These are phyloP conservation scores for Tricholomella constricta DNA, from an alignment of 768 basidiomycete genomes.

Conservation along the genomic window DNA sequence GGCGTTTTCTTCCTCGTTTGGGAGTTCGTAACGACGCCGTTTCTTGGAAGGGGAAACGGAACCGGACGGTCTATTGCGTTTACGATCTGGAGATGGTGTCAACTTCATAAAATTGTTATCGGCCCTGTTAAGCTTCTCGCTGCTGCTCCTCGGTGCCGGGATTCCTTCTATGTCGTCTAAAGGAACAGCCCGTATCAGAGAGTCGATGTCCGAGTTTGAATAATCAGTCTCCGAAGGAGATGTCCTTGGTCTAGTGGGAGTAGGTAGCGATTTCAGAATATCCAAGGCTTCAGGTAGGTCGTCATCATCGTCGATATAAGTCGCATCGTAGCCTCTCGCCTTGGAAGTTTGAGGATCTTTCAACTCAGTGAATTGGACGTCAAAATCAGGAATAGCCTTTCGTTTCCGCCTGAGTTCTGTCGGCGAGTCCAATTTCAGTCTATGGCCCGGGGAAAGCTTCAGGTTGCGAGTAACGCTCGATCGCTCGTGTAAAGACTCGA, in stretches of 20 bases:
- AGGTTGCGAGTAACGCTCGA: constrained; percentile 42
- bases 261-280: constrained; percentile 20
- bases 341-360: constrained; percentile 22
- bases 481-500: constrained; percentile 45
- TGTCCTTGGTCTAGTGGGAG: constrained; percentile 3
- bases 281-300: constrained; percentile 44
- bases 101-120: too few relatives aligned
- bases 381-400: constrained; percentile 43
- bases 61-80: neutral
- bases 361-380: constrained; percentile 50
- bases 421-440: constrained; percentile 44
- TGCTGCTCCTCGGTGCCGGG: neutral
- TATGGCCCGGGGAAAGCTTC: constrained; percentile 39
- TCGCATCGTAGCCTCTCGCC: constrained; percentile 21
- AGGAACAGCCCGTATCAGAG: constrained; percentile 41
- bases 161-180: constrained; percentile 19
- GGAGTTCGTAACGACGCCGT: neutral
- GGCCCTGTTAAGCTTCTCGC: too few relatives aligned
- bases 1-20: neutral
- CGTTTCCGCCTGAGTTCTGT: constrained; percentile 30
- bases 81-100: neutral
- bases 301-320: constrained; percentile 38
- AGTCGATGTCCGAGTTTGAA: constrained; percentile 45
- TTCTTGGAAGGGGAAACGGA: neutral
- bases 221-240: constrained; percentile 38